These are phyloP conservation scores for Phytophthora crassamura DNA, from an alignment of 352 stramenopile genomes.

Conservation along the genomic window DNA sequence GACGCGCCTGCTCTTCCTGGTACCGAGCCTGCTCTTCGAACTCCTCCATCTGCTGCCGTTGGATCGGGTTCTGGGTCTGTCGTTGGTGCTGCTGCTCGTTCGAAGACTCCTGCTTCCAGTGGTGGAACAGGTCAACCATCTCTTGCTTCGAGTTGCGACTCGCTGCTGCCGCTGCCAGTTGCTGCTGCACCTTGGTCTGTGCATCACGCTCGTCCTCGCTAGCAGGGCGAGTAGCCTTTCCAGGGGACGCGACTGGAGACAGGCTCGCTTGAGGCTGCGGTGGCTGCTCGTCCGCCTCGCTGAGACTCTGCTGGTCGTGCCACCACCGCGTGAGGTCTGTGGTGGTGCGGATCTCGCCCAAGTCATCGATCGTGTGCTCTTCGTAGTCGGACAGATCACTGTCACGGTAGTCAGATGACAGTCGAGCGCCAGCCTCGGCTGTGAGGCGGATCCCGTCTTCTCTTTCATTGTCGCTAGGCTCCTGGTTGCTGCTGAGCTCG, in stretches of 20 bases:
- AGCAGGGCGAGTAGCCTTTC: slow-evolving; percentile 14
- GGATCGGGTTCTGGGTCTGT: slow-evolving; percentile 19
- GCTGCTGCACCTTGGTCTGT: slow-evolving; percentile 21
- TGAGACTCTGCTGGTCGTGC: slow-evolving; percentile 40
- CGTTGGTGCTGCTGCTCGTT: slow-evolving; percentile 32
- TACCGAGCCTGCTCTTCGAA: slow-evolving; percentile 39
- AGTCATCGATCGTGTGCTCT: slow-evolving; percentile 50
- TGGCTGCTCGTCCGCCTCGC: slow-evolving; percentile 17
- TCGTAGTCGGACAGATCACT: slow-evolving; percentile 49
- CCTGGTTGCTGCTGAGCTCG: slow-evolving; percentile 37
- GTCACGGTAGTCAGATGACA: slow-evolving; percentile 36
- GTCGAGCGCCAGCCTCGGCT: slow-evolving; percentile 25
- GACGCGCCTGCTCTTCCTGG: slow-evolving; percentile 38
- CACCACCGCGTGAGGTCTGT: slow-evolving; percentile 58
- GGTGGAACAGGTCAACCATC: slow-evolving; percentile 38
- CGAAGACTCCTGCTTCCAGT: slow-evolving; percentile 44
- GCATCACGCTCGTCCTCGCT: slow-evolving; percentile 13
- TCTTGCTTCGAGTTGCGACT: slow-evolving; percentile 37
- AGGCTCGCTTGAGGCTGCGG: slow-evolving; percentile 16
- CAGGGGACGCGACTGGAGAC: slow-evolving; percentile 25
- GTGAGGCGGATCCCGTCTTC: slow-evolving; percentile 36
- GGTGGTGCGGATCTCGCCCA: slow-evolving; percentile 49
- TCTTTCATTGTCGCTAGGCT: slow-evolving; percentile 29
- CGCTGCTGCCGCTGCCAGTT: slow-evolving; percentile 6
- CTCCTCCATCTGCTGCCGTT: slow-evolving; percentile 33